phyloP scores from a whole-genome alignment of 2,329 filamentous ascomycete genomes.

The Aspergillus versicolor region DNA sequence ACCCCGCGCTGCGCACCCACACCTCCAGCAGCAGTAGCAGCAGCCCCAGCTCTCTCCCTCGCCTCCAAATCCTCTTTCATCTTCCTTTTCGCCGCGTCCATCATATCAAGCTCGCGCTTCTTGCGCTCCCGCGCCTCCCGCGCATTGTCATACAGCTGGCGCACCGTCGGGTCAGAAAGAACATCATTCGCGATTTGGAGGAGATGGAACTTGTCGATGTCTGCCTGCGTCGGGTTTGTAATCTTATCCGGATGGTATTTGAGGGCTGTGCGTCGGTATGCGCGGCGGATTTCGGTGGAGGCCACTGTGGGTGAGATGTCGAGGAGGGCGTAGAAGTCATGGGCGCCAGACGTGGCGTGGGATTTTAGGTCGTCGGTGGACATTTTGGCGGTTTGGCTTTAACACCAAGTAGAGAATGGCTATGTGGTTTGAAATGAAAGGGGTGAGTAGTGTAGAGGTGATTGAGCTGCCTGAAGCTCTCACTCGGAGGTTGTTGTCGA shows the following conservation, averaged over 20 bases:
- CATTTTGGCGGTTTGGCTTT: constrained; percentile 21
- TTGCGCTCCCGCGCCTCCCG: constrained; percentile 70
- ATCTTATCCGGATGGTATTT: constrained; percentile 95
- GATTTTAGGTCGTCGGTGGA: constrained; percentile 51
- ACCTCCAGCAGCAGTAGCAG: constrained; percentile 22
- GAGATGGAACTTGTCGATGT: constrained; percentile 78
- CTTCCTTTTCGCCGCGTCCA: constrained; percentile 69
- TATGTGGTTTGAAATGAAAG: neutral
- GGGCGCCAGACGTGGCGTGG: constrained; percentile 56
- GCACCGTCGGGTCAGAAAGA: constrained; percentile 68
- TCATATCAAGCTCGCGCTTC: constrained; percentile 67
- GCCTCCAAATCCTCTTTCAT: constrained; percentile 87
- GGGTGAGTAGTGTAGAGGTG: neutral
- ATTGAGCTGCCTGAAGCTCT: neutral
- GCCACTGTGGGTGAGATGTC: constrained; percentile 63
- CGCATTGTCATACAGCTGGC: constrained; percentile 74
- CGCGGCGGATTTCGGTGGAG: constrained; percentile 74
- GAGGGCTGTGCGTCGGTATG: constrained; percentile 81
- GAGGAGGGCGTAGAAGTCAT: constrained; percentile 78
- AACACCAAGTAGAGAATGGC: neutral
- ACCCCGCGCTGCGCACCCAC: constrained; percentile 51
- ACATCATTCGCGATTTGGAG: constrained; percentile 86
- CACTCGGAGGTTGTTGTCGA: neutral
- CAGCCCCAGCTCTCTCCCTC: constrained; percentile 59
- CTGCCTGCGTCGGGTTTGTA: constrained; percentile 62